Evolutionary conservation across 345 rosid species (phyloP), one percentile per base, ranked within the genome.

Genomic region (Dipteronia sinensis): DNA sequence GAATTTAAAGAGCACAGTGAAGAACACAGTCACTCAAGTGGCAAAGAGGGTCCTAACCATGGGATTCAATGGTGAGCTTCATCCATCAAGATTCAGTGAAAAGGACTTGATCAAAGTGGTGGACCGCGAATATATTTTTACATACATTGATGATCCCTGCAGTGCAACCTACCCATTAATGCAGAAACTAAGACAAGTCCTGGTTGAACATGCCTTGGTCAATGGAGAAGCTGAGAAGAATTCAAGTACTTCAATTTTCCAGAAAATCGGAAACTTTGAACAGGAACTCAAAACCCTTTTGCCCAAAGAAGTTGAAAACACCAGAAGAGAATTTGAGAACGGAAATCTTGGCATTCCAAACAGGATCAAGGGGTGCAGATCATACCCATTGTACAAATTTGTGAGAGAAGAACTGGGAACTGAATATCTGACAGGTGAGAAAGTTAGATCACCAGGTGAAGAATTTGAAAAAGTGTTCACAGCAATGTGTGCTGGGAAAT

Each of bases 121-220:
- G 0, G 94, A 91, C 71, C 82, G 85, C 44, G 94, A 89, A n/a
- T 73, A 85, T 40, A 79, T 88, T 23, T 91, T 79, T 42, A 70
- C 90, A 2, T 93, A 93, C 85, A 79, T 84, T 0, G 95, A 93
- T 56, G 91, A 91, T 44, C 97, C 97, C 27, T 91, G 91, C 82
- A 88, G 86, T 63, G 79, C 89, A 0, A 83, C 86, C 3, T 91
- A 93, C 66, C 91, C 95, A 0, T 46, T 93, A 31, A 84, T 93
- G 77, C 92, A 89, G 80, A 93, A 84, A 27, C 78, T 92, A 6
- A 82, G 93, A 67, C 90, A 89, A 7, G 89, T 91, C 10, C 84
- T 92, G 0, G 92, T 92, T 2, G 91, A 90, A n/a, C 87, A 87
- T 3, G 95, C 95, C 20, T 62, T 90, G 79, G 47, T 75, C 66